A percentile compares a stretch with the other conserved stretches of the same genome.
phyloP scores from a whole-genome alignment of 345 rosid genomes.

The Lepidium didymum region DNA sequence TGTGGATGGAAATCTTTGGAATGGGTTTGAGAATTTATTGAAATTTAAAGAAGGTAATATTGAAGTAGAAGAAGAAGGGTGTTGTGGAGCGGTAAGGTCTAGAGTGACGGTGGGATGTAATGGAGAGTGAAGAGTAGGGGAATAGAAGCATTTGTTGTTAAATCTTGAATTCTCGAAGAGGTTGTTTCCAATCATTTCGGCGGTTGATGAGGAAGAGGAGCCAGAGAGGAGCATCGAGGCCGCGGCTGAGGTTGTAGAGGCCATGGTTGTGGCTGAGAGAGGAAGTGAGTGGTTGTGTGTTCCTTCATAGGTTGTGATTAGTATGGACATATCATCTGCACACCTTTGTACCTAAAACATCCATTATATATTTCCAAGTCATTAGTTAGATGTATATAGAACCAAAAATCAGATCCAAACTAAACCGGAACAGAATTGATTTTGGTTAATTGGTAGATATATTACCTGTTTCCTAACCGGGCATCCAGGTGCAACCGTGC shows the following conservation, averaged over 20 bases:
- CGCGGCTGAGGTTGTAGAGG: constrained; percentile 78
- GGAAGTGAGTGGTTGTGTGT: constrained; percentile 70
- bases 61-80: constrained; percentile 31
- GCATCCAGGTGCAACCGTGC: constrained; percentile 72
- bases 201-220: constrained; percentile 42
- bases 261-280: constrained; percentile 70
- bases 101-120: constrained; percentile 71
- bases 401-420: neutral
- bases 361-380: neutral
- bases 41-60: constrained; percentile 34
- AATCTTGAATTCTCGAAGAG: constrained; percentile 44
- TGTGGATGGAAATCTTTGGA: constrained; percentile 44
- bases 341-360: constrained; percentile 65
- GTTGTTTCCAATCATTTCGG: constrained; percentile 42
- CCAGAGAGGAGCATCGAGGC: constrained; percentile 74
- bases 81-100: constrained; percentile 64
- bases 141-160: constrained; percentile 34
- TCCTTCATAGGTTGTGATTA: constrained; percentile 80
- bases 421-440: neutral
- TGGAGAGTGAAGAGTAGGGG: constrained; percentile 31
- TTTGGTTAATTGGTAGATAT: neutral
- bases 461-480: constrained; percentile 89
- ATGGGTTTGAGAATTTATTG: constrained; percentile 35
- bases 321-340: constrained; percentile 60
- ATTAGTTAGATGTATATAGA: neutral